A percentile compares a stretch with the other conserved stretches of the same genome.
Conservation (phyloP, 768 basidiomycete species). For the Coprinopsis sp. region DNA sequence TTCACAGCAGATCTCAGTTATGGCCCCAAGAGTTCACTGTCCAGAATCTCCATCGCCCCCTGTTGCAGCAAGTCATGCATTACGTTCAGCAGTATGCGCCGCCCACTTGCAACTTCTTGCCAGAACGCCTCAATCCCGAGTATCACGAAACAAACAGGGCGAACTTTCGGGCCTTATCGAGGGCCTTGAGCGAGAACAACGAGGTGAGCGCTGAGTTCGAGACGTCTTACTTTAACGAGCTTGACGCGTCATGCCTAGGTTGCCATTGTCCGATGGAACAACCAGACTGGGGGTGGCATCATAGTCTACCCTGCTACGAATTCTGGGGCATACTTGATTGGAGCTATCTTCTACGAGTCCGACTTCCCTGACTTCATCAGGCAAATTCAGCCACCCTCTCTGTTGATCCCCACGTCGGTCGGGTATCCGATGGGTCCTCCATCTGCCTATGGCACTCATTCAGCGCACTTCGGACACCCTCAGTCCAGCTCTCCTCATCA, state of each 20-base stretch:
- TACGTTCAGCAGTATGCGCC: conserved; percentile 47
- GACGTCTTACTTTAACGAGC: background rate
- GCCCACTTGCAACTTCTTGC: conserved; percentile 59
- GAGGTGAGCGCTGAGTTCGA: conserved; percentile 35
- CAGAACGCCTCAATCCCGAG: conserved; percentile 51
- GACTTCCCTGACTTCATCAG: conserved; percentile 46
- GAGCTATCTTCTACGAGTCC: conserved; percentile 42
- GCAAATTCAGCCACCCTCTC: conserved; percentile 21
- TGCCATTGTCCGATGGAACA: conserved; percentile 48
- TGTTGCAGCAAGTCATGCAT: conserved; percentile 42
- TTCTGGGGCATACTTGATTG: conserved; percentile 47
- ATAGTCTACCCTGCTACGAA: conserved; percentile 50
- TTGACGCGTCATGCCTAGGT: conserved; percentile 28
- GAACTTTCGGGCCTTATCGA: conserved; percentile 51
- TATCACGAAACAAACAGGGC: conserved; percentile 46
- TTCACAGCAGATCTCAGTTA: conserved; percentile 43
- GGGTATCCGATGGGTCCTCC: conserved; percentile 24
- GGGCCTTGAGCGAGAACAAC: conserved; percentile 46
- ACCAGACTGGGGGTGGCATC: conserved; percentile 43
- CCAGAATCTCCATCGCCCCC: conserved; percentile 36
- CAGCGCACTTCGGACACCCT: conserved; percentile 22
- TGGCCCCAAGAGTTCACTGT: conserved; percentile 52
- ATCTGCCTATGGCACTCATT: conserved; percentile 29
- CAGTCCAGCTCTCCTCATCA: conserved; percentile 32
- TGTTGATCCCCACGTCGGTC: conserved; percentile 22